Base-by-base conservation (phyloP, 768 basidiomycete species). In the Serendipita sp. region DNA sequence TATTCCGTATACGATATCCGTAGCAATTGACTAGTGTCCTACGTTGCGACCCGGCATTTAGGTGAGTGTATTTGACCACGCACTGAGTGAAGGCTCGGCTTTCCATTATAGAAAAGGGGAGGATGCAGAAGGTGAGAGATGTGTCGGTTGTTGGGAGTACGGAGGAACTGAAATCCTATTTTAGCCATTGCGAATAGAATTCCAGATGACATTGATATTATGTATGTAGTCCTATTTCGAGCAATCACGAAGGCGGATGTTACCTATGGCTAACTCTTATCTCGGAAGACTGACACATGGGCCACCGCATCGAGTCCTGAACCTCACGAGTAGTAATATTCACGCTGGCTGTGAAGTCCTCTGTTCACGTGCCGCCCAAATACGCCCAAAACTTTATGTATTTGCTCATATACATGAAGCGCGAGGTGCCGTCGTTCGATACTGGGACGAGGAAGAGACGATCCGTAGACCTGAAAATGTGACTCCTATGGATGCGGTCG, bases 341-440 rank as follows among this genome's bases (percentile, higher is more conserved):
- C 18, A n/a, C 8, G 56, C 18, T 10, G 56, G 3, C n/a, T 60
- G 56, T 60, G 28, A n/a, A 8, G 56, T 8, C 8, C 28, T 60
- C 4, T 34, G n/a, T n/a, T 8, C 18, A 10, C 18, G 34, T 8
- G 56, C 32, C 16, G 4, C 24, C 8, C 34, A 28, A 38, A n/a
- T 60, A n/a, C 56, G 56, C 16, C 56, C 56, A 8, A 38, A 10
- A 10, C n/a, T 60, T 37, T 30, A 60, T 60, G 37, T 60, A 28
- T 60, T 60, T 18, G 56, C 16, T n/a, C 56, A 60, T 60, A 60
- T 60, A n/a, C 56, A 60, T 35, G 56, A 60, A 60, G 56, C 28
- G 4, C 4, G 56, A 34, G 56, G 56, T 4, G 56, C 56, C 35
- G n/a, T 60, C 56, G 56, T 60, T 4, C 4, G 35, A 32, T 32